Base-by-base conservation (phyloP, 768 basidiomycete genomes). In the Kwoniella dendrophila region DNA sequence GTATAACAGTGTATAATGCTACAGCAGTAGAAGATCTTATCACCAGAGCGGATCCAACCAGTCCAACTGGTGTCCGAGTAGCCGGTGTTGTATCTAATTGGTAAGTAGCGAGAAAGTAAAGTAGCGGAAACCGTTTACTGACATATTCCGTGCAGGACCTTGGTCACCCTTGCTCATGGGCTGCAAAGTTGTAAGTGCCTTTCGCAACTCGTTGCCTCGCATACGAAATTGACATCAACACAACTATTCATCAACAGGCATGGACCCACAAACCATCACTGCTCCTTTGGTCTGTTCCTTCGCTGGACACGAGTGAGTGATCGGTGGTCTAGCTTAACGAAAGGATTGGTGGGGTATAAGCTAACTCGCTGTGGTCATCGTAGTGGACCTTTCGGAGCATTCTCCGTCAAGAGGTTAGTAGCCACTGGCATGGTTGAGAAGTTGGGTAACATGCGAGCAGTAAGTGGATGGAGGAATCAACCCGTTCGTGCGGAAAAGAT, bases 391-490 rank as follows among this genome's bases (percentile, higher is more conserved):
- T 43, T 43, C 41, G 41, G 41, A 14, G 41, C 41, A 14, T 43
- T 43, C 41, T 43, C 41, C 7, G 41, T 43, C 18, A 43, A 43
- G 41, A 43, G 41, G 20, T 43, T 43, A 20, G 41, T 43, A 10
- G 41, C 41, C 20, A 43, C 41, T 43, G 41, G 41, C 18, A 43
- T 43, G 41, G 41, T 43, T 14, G 41, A 43, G 41, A 43, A 43
- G 18, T 20, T 43, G n/a, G 41, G 41, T 11, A 43, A 43, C 18
- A 43, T 43, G 41, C 12, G 41, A 43, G 41, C 41, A 5, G 41
- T 43, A 20, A 7, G 41, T 43, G 7, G 5, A 14, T n/a, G n/a
- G n/a, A n/a, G n/a, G n/a, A n/a, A n/a, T n/a, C n/a, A n/a, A n/a
- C n/a, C n/a, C n/a, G n/a, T n/a, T n/a, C n/a, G n/a, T n/a, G n/a